Base-by-base conservation (phyloP, 768 basidiomycete genomes). In the Nidularia sp. region DNA sequence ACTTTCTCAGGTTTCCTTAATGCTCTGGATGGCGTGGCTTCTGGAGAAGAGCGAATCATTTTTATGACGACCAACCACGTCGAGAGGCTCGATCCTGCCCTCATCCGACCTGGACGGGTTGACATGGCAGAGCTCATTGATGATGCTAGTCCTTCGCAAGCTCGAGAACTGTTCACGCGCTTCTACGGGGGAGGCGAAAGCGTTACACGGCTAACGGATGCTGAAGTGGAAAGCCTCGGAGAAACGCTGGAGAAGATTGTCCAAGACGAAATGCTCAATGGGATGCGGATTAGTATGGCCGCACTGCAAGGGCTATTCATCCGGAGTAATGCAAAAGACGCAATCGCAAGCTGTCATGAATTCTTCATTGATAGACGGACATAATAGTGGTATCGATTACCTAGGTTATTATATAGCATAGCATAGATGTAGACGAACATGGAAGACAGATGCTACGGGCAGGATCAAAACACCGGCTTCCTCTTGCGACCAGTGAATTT, bases 21-120 rank as follows among this genome's bases (percentile, higher is more conserved):
- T 60, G 94, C 95, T 10, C 76, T 99, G 2, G 97, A 99, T 63
- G 97, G 97, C 13, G 96, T 99, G 31, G 96, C 93, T 4, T 97
- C 96, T 8, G 93, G 94, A 41, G 95, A 98, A 71, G 94, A 97
- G 62, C 86, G 97, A n/a, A 87, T 99, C 64, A 83, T 99, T 34
- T 99, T 99, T 71, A 90, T 99, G 86, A 99, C 97, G 0, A 98
- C 97, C n/a, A 99, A 99, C 67, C 97, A 98, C 60, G 66, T 90
- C 50, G 84, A 90, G 54, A 79, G 77, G 55, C 81, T 99, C 34
- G 97, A 99, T 69, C 88, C 93, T 5, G 97, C 96, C 0, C 81
- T 99, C 45, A 92, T 98, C 62, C 85, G 97, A 48, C 96, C 97
- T 0, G 97, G 97, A 13, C 83, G 97, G 7, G 95, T 99, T 42